A percentile compares a stretch with the other conserved stretches of the same genome.
These are phyloP conservation scores for Rhizomucor miehei DNA, from an alignment of 371 early-diverging fungal species.

Conservation along the genomic window DNA sequence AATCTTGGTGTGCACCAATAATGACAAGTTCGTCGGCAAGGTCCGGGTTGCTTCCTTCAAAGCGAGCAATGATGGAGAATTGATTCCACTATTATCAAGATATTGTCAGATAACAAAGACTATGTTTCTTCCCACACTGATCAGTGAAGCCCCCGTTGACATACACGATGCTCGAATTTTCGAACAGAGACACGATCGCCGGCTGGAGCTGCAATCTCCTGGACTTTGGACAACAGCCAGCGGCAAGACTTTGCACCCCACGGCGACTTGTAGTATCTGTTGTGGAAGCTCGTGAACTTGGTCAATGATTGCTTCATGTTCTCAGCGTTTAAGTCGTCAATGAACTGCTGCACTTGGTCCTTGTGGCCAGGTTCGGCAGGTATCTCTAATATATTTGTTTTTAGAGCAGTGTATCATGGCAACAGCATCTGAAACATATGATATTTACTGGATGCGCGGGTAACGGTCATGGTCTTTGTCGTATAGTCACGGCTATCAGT, in stretches of 20 bases:
- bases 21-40: conserved; percentile 71
- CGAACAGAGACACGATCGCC: conserved; percentile 62
- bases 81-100: conserved; percentile 42
- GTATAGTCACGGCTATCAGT: conserved; percentile 59
- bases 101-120: not conserved
- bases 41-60: conserved; percentile 57
- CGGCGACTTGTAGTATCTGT: conserved; percentile 84
- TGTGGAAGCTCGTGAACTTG: conserved; percentile 79
- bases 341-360: conserved; percentile 53
- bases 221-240: conserved; percentile 72
- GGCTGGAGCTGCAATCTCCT: conserved; percentile 40
- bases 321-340: conserved; percentile 56
- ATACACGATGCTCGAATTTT: conserved; percentile 68
- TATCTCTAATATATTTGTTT: conserved; percentile 28
- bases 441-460: too few relatives aligned
- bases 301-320: conserved; percentile 64
- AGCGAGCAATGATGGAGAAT: conserved; percentile 57
- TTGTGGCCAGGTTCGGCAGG: conserved; percentile 45
- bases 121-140: too few relatives aligned
- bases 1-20: conserved; percentile 91
- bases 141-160: conserved; percentile 5
- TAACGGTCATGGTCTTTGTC: not conserved
- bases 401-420: not conserved
- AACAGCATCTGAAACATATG: too few relatives aligned
- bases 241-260: conserved; percentile 68